Percentiles rank a stretch among this genome's conserved stretches.
Evolutionary conservation across 495 filamentous ascomycete genomes (phyloP).

Genomic region (Hyaloscypha variabilis): DNA sequence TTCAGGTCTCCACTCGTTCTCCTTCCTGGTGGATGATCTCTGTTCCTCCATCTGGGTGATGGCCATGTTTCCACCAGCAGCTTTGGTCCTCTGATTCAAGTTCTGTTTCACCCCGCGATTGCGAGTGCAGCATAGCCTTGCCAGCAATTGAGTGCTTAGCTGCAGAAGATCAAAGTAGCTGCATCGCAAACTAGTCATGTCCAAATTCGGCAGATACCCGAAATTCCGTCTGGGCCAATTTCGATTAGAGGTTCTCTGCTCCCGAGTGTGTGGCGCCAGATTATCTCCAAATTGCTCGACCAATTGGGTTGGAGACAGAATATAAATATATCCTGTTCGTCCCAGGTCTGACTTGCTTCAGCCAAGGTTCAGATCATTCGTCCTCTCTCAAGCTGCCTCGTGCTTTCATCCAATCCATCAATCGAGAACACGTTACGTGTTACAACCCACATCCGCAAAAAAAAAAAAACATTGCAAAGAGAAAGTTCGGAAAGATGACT

Average conservation of each 20-base stretch:
- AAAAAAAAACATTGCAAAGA: not conserved
- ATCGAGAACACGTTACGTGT: not conserved
- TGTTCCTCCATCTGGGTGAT: not conserved
- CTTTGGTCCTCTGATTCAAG: not conserved
- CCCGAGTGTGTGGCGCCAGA: too few relatives aligned
- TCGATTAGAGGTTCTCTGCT: too few relatives aligned
- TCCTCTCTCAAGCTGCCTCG: not conserved
- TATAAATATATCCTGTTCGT: conserved; percentile 11
- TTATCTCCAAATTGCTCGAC: too few relatives aligned
- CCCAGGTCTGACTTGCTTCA: conserved; percentile 2
- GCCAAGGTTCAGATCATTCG: not conserved
- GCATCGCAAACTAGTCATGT: not conserved
- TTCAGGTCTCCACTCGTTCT: not conserved
- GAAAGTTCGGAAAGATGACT: not conserved
- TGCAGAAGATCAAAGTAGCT: conserved; percentile 6
- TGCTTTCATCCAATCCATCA: not conserved
- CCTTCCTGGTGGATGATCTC: not conserved
- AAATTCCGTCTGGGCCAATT: not conserved
- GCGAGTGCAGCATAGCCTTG: conserved; percentile 4
- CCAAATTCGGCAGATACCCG: not conserved
- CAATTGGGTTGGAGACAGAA: not conserved
- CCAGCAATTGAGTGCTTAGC: not conserved
- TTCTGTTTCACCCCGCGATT: conserved; percentile 11
- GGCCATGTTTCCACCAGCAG: not conserved
- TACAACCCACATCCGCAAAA: not conserved